Conservation (phyloP, 208 protist species). For the Trypanosoma vivax region DNA sequence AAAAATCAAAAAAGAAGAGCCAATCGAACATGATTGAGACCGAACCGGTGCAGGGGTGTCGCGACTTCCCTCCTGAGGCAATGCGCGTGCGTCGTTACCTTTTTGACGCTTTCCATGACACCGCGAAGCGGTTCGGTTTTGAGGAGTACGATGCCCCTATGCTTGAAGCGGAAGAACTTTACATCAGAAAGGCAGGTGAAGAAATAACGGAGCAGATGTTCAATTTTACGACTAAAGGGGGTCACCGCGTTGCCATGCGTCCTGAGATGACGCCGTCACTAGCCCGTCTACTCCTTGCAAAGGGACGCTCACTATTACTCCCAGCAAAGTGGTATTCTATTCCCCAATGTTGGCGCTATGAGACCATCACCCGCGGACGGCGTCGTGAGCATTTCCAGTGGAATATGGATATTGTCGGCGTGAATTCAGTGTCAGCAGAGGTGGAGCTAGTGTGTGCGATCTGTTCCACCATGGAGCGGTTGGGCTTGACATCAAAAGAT, state of each 20-base stretch:
- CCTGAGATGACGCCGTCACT: slow-evolving; percentile 96
- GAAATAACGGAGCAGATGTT: slow-evolving; percentile 97
- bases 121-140: slow-evolving; percentile 84
- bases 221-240: slow-evolving; percentile 93
- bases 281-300: slow-evolving; percentile 84
- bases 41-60: slow-evolving; percentile 90
- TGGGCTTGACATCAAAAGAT: slow-evolving; percentile 84
- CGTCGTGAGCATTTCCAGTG: slow-evolving; percentile 96
- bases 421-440: slow-evolving; percentile 85
- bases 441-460: slow-evolving; percentile 90
- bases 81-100: slow-evolving; percentile 90
- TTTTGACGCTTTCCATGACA: slow-evolving; percentile 85
- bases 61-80: slow-evolving; percentile 94
- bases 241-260: slow-evolving; percentile 87
- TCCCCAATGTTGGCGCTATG: slow-evolving; percentile 95
- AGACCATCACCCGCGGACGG: slow-evolving; percentile 91
- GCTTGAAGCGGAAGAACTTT: slow-evolving; percentile 90
- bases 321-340: slow-evolving; percentile 95
- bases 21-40: slow-evolving; percentile 82
- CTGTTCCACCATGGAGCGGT: slow-evolving; percentile 64
- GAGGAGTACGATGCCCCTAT: slow-evolving; percentile 96
- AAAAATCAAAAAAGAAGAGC: slow-evolving; percentile 88
- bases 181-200: slow-evolving; percentile 93
- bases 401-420: slow-evolving; percentile 96
- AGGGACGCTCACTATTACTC: slow-evolving; percentile 83